Base-by-base conservation (phyloP, 1,139 yeast genomes). In the Kodamaea sp. region DNA sequence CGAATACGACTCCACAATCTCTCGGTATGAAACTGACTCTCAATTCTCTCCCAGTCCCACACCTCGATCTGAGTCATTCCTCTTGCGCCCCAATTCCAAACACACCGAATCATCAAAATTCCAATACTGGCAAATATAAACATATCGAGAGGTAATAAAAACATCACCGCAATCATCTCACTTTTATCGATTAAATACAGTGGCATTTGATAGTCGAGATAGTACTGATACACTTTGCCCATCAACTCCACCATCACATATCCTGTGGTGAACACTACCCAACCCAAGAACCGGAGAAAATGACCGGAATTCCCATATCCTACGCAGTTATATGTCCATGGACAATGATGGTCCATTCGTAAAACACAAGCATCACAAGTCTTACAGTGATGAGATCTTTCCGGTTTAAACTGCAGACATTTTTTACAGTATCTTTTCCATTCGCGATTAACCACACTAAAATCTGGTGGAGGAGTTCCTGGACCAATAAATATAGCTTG, bases 1-100 rank as follows among this genome's bases (percentile, higher is more conserved):
- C 74, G 52, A 6, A 81, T 67, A 40, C 65, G 73, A 7, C 53
- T 46, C 81, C 85, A 78, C 42, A 80, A 62, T 31, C 76, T 55
- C 32, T 73, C 78, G 1, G 74, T 70, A 36, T 63, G 70, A 43
- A 82, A 73, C 48, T 83, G 86, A 7, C 80, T 70, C 41, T 80
- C 88, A 2, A 88, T 66, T 44, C 97, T 72, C 48, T 92, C 97
- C 63, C 73, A 64, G 53, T 92, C 97, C 98, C 98, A 92, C 2
- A 75, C 69, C 60, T 92, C 98, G 42, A 92, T 90, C 58, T 88
- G 95, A 2, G 97, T 81, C 75, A 79, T 83, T n/a, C 97, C 96
- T 30, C 69, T 66, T 38, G 78, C 55, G 2, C 75, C 51, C 47
- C 79, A 66, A 52, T 82, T 79, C 38, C 69, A 59, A 3, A 83